phyloP scores from a whole-genome alignment of 805 yeast species.

The Yamadazyma laniorum region DNA sequence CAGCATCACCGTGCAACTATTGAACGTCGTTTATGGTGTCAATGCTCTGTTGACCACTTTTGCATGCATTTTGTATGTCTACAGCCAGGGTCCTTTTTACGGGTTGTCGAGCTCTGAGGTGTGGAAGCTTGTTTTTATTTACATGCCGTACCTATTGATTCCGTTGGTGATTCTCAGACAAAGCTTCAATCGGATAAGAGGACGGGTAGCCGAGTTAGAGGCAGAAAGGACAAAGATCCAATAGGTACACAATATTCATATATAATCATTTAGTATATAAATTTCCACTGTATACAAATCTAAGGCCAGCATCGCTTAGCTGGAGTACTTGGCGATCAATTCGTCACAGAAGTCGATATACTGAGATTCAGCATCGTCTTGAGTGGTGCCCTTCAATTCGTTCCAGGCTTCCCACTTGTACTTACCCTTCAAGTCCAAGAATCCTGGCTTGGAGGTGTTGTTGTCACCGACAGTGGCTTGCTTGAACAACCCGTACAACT shows the following conservation, averaged over 20 bases:
- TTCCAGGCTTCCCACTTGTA: conserved; percentile 99
- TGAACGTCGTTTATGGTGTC: conserved; percentile 56
- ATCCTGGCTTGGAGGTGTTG: conserved; percentile 81
- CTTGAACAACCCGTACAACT: conserved; percentile 89
- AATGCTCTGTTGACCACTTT: conserved; percentile 81
- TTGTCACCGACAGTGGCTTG: conserved; percentile 98
- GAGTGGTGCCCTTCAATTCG: conserved; percentile 76
- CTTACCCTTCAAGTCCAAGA: conserved; percentile 91
- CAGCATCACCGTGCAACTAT: conserved; percentile 5
- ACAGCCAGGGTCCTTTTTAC: conserved; percentile 27
- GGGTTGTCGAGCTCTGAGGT: conserved; percentile 41
- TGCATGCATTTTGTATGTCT: conserved; percentile 61
- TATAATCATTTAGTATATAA: background rate
- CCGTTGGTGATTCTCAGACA: conserved; percentile 58
- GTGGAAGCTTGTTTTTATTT: conserved; percentile 48
- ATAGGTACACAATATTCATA: no score
- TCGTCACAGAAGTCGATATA: conserved; percentile 68
- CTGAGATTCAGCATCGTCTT: conserved; percentile 86
- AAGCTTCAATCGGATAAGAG: background rate
- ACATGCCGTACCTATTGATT: conserved; percentile 69
- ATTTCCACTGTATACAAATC: background rate
- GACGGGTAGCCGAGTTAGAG: no score
- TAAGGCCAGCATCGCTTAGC: background rate
- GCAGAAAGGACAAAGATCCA: no score
- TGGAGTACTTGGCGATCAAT: conserved; percentile 46